Evolutionary conservation across 2,329 filamentous ascomycete genomes (phyloP).

Genomic region (Zymoseptoria brevis): DNA sequence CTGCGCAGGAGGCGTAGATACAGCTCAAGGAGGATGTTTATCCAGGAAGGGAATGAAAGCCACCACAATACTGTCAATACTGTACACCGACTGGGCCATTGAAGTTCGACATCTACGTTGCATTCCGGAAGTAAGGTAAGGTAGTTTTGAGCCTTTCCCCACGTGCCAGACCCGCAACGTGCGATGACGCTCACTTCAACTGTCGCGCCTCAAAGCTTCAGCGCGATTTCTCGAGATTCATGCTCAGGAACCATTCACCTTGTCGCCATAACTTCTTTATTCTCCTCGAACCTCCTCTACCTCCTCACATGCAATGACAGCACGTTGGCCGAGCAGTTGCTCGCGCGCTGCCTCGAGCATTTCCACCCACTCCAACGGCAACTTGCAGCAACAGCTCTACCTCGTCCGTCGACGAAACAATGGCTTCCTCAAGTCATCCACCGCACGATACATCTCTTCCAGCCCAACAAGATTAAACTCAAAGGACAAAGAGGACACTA

Average conservation of each 20-base stretch:
- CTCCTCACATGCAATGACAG: conserved; percentile 30
- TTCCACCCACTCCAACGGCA: conserved; percentile 6
- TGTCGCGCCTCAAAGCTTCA: neutral
- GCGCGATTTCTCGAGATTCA: neutral
- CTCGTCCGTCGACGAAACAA: neutral
- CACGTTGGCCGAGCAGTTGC: conserved; percentile 23
- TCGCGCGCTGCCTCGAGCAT: conserved; percentile 22
- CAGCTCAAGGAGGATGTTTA: too few species aligned
- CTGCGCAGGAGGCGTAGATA: too few species aligned
- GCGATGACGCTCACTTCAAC: neutral
- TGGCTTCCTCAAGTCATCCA: neutral
- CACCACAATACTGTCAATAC: too few species aligned
- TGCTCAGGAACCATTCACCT: neutral
- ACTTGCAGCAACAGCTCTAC: conserved; percentile 1
- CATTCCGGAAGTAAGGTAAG: too few species aligned
- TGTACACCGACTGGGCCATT: too few species aligned
- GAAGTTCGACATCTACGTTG: too few species aligned
- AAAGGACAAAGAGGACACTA: conserved; percentile 6
- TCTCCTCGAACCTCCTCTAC: neutral
- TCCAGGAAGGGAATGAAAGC: too few species aligned
- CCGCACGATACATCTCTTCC: conserved; percentile 3
- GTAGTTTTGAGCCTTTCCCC: too few species aligned
- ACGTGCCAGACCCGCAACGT: neutral
- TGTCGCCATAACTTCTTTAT: neutral
- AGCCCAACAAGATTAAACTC: neutral